phyloP scores from a whole-genome alignment of 2,329 filamentous ascomycete genomes.

The Colletotrichum spaethianum region DNA sequence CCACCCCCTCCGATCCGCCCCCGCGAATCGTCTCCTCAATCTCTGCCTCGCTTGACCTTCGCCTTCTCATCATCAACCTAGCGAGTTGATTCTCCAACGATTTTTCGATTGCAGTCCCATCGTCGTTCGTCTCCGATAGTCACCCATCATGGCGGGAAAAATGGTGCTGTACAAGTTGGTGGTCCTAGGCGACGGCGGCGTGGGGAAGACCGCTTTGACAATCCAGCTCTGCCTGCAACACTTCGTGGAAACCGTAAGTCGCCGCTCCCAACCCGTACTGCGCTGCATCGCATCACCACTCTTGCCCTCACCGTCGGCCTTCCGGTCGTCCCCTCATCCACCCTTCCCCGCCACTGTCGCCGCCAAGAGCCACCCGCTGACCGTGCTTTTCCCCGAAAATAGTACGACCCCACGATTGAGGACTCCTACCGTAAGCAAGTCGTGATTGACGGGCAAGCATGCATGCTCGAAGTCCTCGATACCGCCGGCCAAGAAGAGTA shows the following conservation, averaged over 20 bases:
- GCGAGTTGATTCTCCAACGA: constrained; percentile 16
- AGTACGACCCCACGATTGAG: constrained; percentile 91
- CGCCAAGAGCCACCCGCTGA: constrained; percentile 39
- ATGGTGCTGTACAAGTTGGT: constrained; percentile 98
- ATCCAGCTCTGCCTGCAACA: constrained; percentile 98
- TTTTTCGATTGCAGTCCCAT: constrained; percentile 34
- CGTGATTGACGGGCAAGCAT: constrained; percentile 94
- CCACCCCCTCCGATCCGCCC: constrained; percentile 39
- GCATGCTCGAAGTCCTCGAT: constrained; percentile 97
- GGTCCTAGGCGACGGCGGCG: constrained; percentile 93
- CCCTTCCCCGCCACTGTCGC: constrained; percentile 37
- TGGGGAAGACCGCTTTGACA: constrained; percentile 93
- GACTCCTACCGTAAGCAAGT: constrained; percentile 91
- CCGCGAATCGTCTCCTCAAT: constrained; percentile 35
- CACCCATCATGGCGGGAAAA: constrained; percentile 82
- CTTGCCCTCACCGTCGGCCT: neutral
- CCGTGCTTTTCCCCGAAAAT: constrained; percentile 35
- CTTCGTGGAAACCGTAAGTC: constrained; percentile 90
- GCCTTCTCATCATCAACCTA: constrained; percentile 33
- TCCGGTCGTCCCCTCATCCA: constrained; percentile 30
- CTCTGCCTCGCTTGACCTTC: constrained; percentile 21
- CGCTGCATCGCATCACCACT: constrained; percentile 7
- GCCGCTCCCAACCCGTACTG: constrained; percentile 7
- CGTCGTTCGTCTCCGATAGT: constrained; percentile 40
- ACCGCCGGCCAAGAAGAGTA: constrained; percentile 99